phyloP scores from a whole-genome alignment of 1,139 yeast species.

The Lodderomyces beijingensis region DNA sequence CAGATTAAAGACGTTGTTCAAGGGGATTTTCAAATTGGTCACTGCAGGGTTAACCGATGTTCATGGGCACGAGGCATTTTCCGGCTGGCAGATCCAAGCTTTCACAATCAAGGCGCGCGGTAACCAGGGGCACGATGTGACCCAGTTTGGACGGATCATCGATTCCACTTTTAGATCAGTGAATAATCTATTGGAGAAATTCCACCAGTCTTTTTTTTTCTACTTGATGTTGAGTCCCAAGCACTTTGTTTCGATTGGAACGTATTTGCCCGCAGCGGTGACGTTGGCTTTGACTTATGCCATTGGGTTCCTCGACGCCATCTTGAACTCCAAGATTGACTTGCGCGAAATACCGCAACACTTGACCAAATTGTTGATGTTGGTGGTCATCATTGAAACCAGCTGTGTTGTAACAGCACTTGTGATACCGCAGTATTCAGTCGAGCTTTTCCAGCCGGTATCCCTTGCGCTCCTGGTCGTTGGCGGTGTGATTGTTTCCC shows the following conservation, averaged over 20 bases:
- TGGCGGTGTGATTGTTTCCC: not conserved
- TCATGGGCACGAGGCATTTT: slow-evolving; percentile 83
- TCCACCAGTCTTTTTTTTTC: slow-evolving; percentile 95
- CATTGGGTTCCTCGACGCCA: slow-evolving; percentile 60
- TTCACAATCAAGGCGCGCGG: slow-evolving; percentile 72
- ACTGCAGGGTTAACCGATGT: slow-evolving; percentile 58
- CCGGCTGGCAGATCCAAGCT: slow-evolving; percentile 96
- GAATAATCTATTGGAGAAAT: slow-evolving; percentile 88
- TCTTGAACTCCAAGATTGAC: slow-evolving; percentile 42
- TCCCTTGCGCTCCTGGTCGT: slow-evolving; percentile 1
- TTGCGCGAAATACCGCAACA: slow-evolving; percentile 20
- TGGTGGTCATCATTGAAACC: slow-evolving; percentile 34
- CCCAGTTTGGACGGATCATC: slow-evolving; percentile 85
- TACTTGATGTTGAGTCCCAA: slow-evolving; percentile 77
- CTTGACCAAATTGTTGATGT: slow-evolving; percentile 23
- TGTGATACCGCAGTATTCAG: slow-evolving; percentile 19
- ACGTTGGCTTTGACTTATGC: slow-evolving; percentile 69
- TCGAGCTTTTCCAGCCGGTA: slow-evolving; percentile 7
- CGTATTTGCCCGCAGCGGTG: slow-evolving; percentile 85
- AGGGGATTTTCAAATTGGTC: slow-evolving; percentile 66
- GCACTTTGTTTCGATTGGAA: slow-evolving; percentile 86
- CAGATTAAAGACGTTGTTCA: slow-evolving; percentile 56
- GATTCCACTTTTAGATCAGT: slow-evolving; percentile 87
- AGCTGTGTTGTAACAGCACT: slow-evolving; percentile 26
- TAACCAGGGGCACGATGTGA: slow-evolving; percentile 64